Conservation (phyloP, 2,329 filamentous ascomycete genomes). For the Aspergillus cejpii region DNA sequence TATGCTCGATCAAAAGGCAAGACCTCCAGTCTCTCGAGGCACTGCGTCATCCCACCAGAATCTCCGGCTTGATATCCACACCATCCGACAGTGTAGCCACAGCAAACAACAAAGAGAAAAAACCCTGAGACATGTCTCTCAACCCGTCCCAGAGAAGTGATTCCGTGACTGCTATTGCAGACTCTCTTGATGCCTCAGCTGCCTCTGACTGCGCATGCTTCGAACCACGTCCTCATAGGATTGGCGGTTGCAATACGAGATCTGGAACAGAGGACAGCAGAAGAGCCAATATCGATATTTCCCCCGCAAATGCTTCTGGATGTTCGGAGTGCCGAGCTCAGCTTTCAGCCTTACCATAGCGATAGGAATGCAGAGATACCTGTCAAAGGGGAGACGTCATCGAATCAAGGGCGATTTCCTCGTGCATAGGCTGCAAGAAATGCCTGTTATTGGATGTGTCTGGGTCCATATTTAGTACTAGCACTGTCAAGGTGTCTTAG, state of each 20-base stretch:
- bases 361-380: not conserved
- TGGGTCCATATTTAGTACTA: not conserved
- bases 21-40: not conserved
- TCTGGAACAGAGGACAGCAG: constrained; percentile 14
- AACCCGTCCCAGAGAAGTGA: not conserved
- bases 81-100: not conserved
- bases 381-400: not conserved
- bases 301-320: not conserved
- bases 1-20: not conserved
- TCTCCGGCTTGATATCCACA: not conserved
- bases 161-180: not conserved
- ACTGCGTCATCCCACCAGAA: not conserved
- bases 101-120: not conserved
- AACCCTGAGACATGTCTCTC: not conserved
- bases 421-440: not conserved
- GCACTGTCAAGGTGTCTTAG: not conserved
- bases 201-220: not conserved
- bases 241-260: constrained; percentile 22
- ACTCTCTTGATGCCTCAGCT: not conserved
- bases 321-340: not conserved
- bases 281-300: constrained; percentile 4
- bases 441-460: not conserved
- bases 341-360: not conserved
- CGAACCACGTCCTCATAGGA: constrained; percentile 2
- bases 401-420: not conserved